Evolutionary conservation across 2,329 filamentous ascomycete genomes (phyloP).

Genomic region (Ophiobolus disseminans): DNA sequence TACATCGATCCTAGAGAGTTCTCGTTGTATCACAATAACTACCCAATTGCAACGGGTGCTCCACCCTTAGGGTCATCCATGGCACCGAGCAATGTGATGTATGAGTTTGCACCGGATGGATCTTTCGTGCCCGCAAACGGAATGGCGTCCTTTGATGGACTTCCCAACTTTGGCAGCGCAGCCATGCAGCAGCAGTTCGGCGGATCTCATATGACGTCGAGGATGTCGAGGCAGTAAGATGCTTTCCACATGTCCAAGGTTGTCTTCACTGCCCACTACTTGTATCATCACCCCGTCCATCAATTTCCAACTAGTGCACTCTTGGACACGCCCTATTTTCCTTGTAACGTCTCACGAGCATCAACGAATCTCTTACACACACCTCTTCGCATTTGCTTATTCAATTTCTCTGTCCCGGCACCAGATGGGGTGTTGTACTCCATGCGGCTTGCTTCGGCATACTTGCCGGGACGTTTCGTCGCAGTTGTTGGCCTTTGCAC

Average conservation of each 20-base stretch:
- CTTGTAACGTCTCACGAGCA: conserved; percentile 13
- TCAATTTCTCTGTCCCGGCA: conserved; percentile 13
- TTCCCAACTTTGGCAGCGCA: conserved; percentile 13
- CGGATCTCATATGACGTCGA: background rate
- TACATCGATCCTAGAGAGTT: conserved; percentile 12
- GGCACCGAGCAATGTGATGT: background rate
- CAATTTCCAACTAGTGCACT: background rate
- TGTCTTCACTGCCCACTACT: background rate
- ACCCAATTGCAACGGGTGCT: conserved; percentile 3
- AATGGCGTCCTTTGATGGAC: conserved; percentile 15
- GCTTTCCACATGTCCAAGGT: too few relatives aligned
- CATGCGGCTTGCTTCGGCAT: conserved; percentile 23
- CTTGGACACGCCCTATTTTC: background rate
- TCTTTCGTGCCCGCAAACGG: conserved; percentile 4
- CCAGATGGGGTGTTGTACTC: conserved; percentile 3
- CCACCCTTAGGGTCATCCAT: conserved; percentile 7
- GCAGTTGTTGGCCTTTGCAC: too few relatives aligned
- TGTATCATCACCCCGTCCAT: background rate
- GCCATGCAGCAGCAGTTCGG: background rate
- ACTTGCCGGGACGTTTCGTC: conserved; percentile 10
- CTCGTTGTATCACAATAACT: conserved; percentile 10
- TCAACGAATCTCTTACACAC: conserved; percentile 1
- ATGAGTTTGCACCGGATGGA: conserved; percentile 2
- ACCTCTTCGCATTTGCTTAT: background rate
- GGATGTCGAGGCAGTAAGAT: too few relatives aligned